Conservation (phyloP, 768 basidiomycete species). For the Boletus subparvulus region DNA sequence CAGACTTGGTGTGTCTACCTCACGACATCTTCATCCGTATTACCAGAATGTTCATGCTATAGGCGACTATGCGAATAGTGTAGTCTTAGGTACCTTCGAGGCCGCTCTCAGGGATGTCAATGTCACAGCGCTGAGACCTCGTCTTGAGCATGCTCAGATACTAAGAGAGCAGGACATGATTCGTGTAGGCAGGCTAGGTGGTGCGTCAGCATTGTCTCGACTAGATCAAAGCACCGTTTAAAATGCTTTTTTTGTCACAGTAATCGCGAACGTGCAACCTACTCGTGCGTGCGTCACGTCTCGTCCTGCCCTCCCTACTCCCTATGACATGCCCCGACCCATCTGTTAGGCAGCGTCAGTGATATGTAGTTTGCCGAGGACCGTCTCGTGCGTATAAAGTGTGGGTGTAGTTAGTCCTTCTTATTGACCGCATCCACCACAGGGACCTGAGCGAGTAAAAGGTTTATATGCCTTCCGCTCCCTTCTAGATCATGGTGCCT, state of each 20-base stretch:
- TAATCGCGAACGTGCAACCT: conserved; percentile 89
- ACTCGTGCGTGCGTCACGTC: conserved; percentile 72
- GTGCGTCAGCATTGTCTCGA: conserved; percentile 37
- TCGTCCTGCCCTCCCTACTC: background rate
- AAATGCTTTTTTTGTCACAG: conserved; percentile 35
- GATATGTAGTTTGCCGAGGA: conserved; percentile 91
- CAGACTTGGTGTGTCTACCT: background rate
- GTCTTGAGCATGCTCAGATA: conserved; percentile 92
- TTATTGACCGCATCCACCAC: background rate
- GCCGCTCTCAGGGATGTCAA: conserved; percentile 57
- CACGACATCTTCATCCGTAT: background rate
- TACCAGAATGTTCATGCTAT: conserved; percentile 83
- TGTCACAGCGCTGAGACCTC: conserved; percentile 65
- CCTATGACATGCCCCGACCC: background rate
- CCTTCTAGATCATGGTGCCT: conserved; percentile 59
- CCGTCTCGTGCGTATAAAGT: conserved; percentile 55
- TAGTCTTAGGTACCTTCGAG: conserved; percentile 84
- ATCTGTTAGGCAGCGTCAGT: conserved; percentile 49
- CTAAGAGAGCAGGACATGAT: conserved; percentile 73
- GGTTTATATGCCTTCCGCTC: conserved; percentile 85
- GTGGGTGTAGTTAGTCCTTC: background rate
- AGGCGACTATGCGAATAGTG: conserved; percentile 83
- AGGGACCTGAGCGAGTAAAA: conserved; percentile 85
- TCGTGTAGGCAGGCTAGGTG: conserved; percentile 75
- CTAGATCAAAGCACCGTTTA: background rate